Percentiles rank a stretch among this genome's conserved stretches.
phyloP scores from a whole-genome alignment of 192 early-diverging fungal genomes.

The Rhizoclosmatium globosum region DNA sequence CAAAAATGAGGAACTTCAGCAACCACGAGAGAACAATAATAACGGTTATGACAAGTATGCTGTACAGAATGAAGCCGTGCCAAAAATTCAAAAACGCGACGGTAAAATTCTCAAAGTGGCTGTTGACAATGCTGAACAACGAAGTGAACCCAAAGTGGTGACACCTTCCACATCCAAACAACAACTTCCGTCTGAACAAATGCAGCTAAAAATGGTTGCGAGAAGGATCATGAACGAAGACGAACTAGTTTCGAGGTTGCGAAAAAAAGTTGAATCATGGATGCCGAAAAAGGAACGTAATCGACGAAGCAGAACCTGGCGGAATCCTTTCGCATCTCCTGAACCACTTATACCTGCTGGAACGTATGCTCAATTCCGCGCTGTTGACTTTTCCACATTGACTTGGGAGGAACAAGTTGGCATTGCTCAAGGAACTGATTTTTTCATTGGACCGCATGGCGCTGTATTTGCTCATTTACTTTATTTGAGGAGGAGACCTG shows the following conservation, averaged over 20 bases:
- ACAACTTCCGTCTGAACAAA: background rate
- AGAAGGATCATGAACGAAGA: background rate
- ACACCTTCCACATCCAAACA: background rate
- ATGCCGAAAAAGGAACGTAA: background rate
- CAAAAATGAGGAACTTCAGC: background rate
- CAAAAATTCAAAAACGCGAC: background rate
- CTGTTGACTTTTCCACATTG: conserved; percentile 37
- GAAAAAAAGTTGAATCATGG: background rate
- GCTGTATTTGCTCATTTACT: conserved; percentile 34
- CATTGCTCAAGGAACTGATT: conserved; percentile 34
- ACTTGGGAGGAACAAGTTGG: conserved; percentile 33
- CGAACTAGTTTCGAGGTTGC: background rate
- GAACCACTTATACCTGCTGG: background rate
- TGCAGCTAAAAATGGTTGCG: background rate
- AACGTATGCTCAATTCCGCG: conserved; percentile 15
- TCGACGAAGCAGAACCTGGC: background rate
- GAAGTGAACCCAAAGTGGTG: background rate
- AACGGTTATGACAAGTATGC: background rate
- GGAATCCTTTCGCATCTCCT: background rate
- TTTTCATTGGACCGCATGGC: conserved; percentile 39
- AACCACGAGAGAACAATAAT: background rate
- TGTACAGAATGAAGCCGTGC: background rate
- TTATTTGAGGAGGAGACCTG: conserved; percentile 24
- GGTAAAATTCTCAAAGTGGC: no score
- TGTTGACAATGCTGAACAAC: background rate